Evolutionary conservation across 2,329 filamentous ascomycete species (phyloP).

Genomic region (Fusarium sp.): DNA sequence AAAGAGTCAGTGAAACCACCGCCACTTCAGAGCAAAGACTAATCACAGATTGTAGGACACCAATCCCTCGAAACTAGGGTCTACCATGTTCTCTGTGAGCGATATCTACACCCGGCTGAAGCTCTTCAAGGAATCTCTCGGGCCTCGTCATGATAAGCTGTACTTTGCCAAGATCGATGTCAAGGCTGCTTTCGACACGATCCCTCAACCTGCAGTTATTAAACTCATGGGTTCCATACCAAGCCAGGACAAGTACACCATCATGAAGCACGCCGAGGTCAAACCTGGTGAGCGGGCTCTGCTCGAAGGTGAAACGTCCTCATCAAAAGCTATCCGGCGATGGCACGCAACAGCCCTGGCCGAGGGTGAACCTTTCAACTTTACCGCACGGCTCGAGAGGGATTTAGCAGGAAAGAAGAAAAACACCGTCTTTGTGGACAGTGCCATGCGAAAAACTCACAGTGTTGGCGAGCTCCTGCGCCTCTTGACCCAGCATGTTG

Average conservation of each 20-base stretch:
- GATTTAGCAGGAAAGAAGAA: slow-evolving; percentile 59
- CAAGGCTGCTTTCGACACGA: slow-evolving; percentile 92
- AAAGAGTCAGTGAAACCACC: slow-evolving; percentile 67
- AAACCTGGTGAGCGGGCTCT: slow-evolving; percentile 57
- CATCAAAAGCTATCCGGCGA: slow-evolving; percentile 56
- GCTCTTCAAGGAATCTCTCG: slow-evolving; percentile 70
- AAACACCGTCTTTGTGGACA: slow-evolving; percentile 84
- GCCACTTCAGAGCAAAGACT: slow-evolving; percentile 8
- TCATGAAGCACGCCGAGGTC: slow-evolving; percentile 81
- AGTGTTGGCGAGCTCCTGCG: slow-evolving; percentile 70
- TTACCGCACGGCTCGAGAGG: slow-evolving; percentile 59
- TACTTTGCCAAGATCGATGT: slow-evolving; percentile 97
- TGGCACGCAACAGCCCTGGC: slow-evolving; percentile 67
- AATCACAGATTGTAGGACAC: slow-evolving; percentile 47
- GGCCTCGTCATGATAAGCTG: slow-evolving; percentile 57
- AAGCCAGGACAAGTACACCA: slow-evolving; percentile 72
- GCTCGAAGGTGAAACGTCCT: slow-evolving; percentile 31
- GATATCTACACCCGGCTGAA: slow-evolving; percentile 83
- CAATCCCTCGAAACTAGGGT: slow-evolving; percentile 74
- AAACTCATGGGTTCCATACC: slow-evolving; percentile 71
- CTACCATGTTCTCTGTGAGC: slow-evolving; percentile 82
- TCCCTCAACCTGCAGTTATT: slow-evolving; percentile 83
- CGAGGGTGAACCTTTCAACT: slow-evolving; percentile 54
- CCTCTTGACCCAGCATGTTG: slow-evolving; percentile 84
- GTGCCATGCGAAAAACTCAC: slow-evolving; percentile 68